These are phyloP conservation scores for Camellia lanceoleosa DNA, from an alignment of 148 eudicot genomes.

Conservation along the genomic window DNA sequence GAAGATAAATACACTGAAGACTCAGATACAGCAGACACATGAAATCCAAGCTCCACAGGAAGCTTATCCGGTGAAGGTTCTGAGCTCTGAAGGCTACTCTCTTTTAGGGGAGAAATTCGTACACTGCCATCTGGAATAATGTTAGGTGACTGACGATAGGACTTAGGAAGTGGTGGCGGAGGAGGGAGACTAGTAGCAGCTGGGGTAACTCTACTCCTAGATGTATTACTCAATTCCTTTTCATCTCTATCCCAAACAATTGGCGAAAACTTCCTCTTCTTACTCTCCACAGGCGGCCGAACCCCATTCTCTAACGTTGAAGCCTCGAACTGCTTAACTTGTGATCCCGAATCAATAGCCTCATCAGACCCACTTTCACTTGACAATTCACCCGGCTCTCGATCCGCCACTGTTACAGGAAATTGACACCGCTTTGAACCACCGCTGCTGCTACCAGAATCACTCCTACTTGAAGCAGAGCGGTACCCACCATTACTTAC, in stretches of 20 bases:
- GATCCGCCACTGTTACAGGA: constrained; percentile 36
- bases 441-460: constrained; percentile 54
- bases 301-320: constrained; percentile 39
- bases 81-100: constrained; percentile 13
- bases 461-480: constrained; percentile 62
- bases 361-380: constrained; percentile 92
- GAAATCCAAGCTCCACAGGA: constrained; percentile 19
- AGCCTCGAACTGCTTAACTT: constrained; percentile 25
- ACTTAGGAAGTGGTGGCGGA: constrained; percentile 41
- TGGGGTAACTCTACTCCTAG: constrained; percentile 23
- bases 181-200: constrained; percentile 29
- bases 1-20: constrained; percentile 31
- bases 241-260: constrained; percentile 94
- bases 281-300: constrained; percentile 33
- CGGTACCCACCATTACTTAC: constrained; percentile 46
- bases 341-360: constrained; percentile 46
- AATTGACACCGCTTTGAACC: constrained; percentile 40
- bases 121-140: constrained; percentile 19
- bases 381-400: constrained; percentile 93
- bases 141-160: constrained; percentile 29
- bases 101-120: constrained; percentile 28
- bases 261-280: constrained; percentile 88
- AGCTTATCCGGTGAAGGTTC: constrained; percentile 29
- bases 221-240: constrained; percentile 42
- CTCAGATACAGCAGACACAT: constrained; percentile 29